Conservation (phyloP, 129 eudicot species). For the Calendula officinalis region DNA sequence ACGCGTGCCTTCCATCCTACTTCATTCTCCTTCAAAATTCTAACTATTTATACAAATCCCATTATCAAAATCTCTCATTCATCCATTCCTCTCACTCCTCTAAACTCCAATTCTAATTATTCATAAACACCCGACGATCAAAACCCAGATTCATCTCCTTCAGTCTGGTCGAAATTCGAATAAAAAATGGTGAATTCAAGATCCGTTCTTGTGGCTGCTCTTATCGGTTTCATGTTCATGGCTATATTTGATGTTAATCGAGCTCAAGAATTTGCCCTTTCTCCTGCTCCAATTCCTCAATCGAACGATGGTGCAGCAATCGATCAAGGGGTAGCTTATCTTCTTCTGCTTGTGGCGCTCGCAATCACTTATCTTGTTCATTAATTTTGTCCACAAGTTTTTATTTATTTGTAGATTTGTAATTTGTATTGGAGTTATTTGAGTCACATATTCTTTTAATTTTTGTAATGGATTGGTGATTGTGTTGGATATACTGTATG, state of each 20-base stretch:
- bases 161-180: not conserved
- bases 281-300: slow-evolving; percentile 40
- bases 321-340: slow-evolving; percentile 73
- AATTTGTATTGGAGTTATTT: slow-evolving; percentile 5
- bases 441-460: too few species aligned
- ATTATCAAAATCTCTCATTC: slow-evolving; percentile 10
- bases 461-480: too few species aligned
- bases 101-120: not conserved
- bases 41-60: slow-evolving; percentile 2
- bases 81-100: not conserved
- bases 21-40: not conserved
- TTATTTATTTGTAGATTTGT: not conserved
- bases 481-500: too few species aligned
- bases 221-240: slow-evolving; percentile 43
- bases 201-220: slow-evolving; percentile 24
- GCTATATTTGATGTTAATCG: slow-evolving; percentile 28
- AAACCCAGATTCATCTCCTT: slow-evolving; percentile 6
- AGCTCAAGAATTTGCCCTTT: slow-evolving; percentile 40
- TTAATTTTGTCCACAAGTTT: slow-evolving; percentile 6
- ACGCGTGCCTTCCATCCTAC: slow-evolving; percentile 33
- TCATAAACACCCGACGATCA: not conserved
- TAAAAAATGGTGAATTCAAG: slow-evolving; percentile 26
- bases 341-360: slow-evolving; percentile 53
- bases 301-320: slow-evolving; percentile 51
- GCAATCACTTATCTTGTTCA: slow-evolving; percentile 65